These are phyloP conservation scores for Fibroporia radiculosa DNA, from an alignment of 768 basidiomycete genomes.

Conservation along the genomic window DNA sequence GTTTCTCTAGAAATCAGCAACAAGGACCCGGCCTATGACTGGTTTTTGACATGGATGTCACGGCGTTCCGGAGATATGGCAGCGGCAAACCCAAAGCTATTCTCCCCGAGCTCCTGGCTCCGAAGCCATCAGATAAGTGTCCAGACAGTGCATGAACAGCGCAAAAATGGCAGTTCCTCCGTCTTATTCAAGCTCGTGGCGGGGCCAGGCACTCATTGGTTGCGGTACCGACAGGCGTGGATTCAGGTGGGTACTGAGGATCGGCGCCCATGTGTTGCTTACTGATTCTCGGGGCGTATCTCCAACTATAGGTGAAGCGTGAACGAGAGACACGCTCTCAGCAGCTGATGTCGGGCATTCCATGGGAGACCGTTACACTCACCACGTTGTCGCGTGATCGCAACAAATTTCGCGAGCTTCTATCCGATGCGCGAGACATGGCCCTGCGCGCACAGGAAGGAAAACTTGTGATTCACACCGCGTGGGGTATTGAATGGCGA, in stretches of 20 bases:
- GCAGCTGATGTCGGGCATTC: constrained; percentile 83
- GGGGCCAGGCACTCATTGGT: constrained; percentile 90
- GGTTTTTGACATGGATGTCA: constrained; percentile 97
- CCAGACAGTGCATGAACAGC: constrained; percentile 83
- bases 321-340: constrained; percentile 91
- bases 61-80: constrained; percentile 45
- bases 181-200: constrained; percentile 92
- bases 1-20: constrained; percentile 95
- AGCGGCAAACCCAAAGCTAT: constrained; percentile 14
- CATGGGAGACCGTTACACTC: constrained; percentile 96
- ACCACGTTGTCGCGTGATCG: constrained; percentile 90
- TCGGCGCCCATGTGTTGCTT: no score
- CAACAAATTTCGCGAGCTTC: constrained; percentile 65
- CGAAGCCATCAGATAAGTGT: constrained; percentile 92
- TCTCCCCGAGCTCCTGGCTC: constrained; percentile 36
- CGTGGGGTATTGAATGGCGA: constrained; percentile 95
- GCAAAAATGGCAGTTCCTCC: constrained; percentile 85
- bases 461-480: constrained; percentile 91
- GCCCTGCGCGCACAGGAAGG: constrained; percentile 85
- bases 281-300: neutral
- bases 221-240: constrained; percentile 88
- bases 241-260: constrained; percentile 62
- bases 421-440: constrained; percentile 84
- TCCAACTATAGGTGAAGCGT: constrained; percentile 70
- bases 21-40: constrained; percentile 90